Conservation (phyloP, 2,329 filamentous ascomycete genomes). For the Aspergillus sp. region DNA sequence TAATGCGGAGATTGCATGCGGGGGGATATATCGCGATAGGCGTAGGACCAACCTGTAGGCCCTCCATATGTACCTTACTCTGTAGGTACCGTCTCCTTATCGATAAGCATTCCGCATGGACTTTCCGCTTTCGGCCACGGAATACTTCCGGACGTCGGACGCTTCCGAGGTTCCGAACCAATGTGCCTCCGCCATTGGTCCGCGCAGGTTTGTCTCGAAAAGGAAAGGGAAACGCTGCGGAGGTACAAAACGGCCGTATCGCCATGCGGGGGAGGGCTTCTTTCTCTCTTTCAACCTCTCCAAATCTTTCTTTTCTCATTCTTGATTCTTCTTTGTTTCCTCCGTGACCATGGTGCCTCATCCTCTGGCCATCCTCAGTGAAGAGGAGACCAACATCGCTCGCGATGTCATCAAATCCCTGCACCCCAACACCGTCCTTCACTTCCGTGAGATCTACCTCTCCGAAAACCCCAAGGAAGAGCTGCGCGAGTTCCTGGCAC, state of each 20-base stretch:
- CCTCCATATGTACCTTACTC: too few species aligned
- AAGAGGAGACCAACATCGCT: constrained; percentile 32
- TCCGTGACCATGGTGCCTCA: constrained; percentile 25
- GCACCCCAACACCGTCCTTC: constrained; percentile 30
- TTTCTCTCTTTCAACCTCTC: neutral
- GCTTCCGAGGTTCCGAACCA: neutral
- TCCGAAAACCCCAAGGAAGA: constrained; percentile 50
- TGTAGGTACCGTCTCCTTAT: too few species aligned
- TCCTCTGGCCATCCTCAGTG: constrained; percentile 33
- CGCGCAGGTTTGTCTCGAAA: neutral
- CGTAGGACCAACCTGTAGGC: too few species aligned
- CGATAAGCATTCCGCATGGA: neutral
- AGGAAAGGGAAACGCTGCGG: neutral
- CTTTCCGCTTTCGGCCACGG: neutral
- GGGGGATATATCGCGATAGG: too few species aligned
- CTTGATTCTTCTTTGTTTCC: neutral
- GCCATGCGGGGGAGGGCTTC: neutral
- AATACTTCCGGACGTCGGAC: neutral
- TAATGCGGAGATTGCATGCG: too few species aligned
- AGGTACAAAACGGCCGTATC: neutral
- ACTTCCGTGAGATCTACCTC: constrained; percentile 52
- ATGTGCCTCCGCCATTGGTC: neutral
- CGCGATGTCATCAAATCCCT: constrained; percentile 30
- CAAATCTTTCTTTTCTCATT: neutral
- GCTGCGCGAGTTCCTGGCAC: constrained; percentile 47